Evolutionary conservation across 768 basidiomycete species (phyloP), one percentile per base, ranked within the genome.

Genomic region (Lyophyllum shimeji): DNA sequence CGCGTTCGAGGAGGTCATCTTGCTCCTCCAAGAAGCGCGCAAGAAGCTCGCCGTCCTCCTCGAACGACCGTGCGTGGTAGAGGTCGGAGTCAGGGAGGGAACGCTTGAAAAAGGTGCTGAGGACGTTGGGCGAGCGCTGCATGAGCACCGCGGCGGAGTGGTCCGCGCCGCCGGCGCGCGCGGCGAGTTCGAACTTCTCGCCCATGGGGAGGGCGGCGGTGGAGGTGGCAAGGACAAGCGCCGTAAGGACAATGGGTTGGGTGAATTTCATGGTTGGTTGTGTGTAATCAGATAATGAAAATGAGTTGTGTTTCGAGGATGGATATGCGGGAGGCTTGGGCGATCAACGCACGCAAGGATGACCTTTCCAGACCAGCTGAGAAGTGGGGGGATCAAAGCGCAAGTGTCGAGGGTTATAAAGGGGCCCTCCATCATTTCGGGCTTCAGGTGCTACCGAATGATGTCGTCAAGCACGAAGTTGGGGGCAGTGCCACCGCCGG

Each of bases 311-410:
- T 37, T 5, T 37, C 3, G 15, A 29, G 46, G 18, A 18, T 37
- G 46, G 18, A 51, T 51, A 31, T 50, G 44, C 49, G 39, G 42
- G 34, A 39, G 47, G 53, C 21, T 54, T 27, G 49, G 56, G 56
- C 54, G 57, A 48, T 60, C 60, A 55, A 61, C 60, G 56, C 60
- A 58, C 34, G 8, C 7, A 3, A 3, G 53, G 52, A 51, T 27
- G 50, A 46, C 42, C 27, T 39, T 46, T 58, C 46, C 58, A 58
- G 57, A 56, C 60, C 60, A 56, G 57, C 57, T 61, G 57, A 61
- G 52, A 61, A 58, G 46, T 44, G 46, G 46, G 55, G 52, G 40
- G 29, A 48, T 48, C 6, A 20, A 13, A 27, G 42, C 20, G n/a
- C 12, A 6, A 4, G 13, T 11, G 37, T 7, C 1, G 25, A 27